These are phyloP conservation scores for Volutella citrinella DNA, from an alignment of 2,329 filamentous ascomycete species.

Conservation along the genomic window DNA sequence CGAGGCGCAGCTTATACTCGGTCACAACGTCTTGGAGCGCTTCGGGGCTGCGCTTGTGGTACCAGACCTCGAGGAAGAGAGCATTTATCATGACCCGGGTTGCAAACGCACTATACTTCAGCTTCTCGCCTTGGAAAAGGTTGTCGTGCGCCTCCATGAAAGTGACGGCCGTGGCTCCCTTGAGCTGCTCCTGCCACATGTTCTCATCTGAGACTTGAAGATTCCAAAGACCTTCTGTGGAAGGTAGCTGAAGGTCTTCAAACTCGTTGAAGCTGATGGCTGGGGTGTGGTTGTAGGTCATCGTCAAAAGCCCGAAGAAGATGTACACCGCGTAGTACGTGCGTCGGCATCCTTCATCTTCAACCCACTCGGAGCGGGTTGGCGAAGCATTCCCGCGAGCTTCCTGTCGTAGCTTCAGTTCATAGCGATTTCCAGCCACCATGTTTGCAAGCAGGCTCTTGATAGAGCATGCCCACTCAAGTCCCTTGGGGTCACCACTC, in stretches of 20 bases:
- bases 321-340: conserved; percentile 99
- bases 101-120: conserved; percentile 93
- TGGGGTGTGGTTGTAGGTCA: conserved; percentile 97
- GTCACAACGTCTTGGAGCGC: conserved; percentile 95
- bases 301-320: conserved; percentile 91
- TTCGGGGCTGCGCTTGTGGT: conserved; percentile 97
- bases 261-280: conserved; percentile 99
- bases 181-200: conserved; percentile 78
- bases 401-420: conserved; percentile 89
- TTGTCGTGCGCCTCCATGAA: conserved; percentile 94
- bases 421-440: conserved; percentile 96
- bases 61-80: conserved; percentile 97
- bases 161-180: conserved; percentile 69
- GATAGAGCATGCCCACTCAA: conserved; percentile 99
- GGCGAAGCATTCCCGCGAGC: conserved; percentile 74
- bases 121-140: conserved; percentile 87
- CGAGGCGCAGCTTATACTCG: conserved; percentile 94
- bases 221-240: conserved; percentile 93
- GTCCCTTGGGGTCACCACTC: conserved; percentile 95
- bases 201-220: conserved; percentile 74
- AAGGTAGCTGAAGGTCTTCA: conserved; percentile 86
- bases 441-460: conserved; percentile 98
- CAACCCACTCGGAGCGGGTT: conserved; percentile 86
- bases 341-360: conserved; percentile 92
- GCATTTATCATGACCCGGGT: conserved; percentile 99